Evolutionary conservation across 176 grass and related monocot genomes (phyloP), one percentile per base, ranked within the genome.

Genomic region (Oryza australiensis): DNA sequence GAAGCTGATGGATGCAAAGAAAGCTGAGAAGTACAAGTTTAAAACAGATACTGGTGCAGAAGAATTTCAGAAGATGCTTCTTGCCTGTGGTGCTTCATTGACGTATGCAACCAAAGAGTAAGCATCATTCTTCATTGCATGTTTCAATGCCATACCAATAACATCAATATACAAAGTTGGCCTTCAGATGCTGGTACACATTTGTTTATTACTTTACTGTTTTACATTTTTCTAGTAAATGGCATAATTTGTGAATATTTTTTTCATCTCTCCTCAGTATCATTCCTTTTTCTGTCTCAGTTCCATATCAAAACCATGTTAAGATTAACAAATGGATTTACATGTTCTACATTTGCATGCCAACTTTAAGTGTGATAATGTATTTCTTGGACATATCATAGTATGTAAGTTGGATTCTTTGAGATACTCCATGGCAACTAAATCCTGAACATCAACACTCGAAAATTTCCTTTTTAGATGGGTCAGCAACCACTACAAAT

Each of bases 401-500:
- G 57, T 53, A 16, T 63, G 12, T 66, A 66, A 60, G 29, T 18
- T 51, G 70, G 13, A 60, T n/a, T 60, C 63, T 32, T 14, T 7
- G 5, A 76, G 23, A 67, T 13, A 26, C 62, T 80, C 33, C 45
- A 74, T 75, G 26, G 5, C 57, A 68, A 60, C 26, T 53, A 72
- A 83, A 73, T 65, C 27, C 42, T 57, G 18, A 76, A 71, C 29
- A 63, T 93, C 48, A 42, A 73, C 64, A 86, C 66, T 70, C 48
- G 49, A 82, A 13, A 13, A 87, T 24, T 88, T 86, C 70, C 46
- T 76, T 86, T 82, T 82, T 93, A 98, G 93, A 79, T 98, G 93
- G 96, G 90, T 93, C 48, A 63, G 49, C 74, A 98, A 98, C 51
- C 94, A 97, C 80, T 93, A 97, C 76, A 93, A 93, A 85, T 93